phyloP scores from a whole-genome alignment of 306 rosid species.

The Cajanus cajan region DNA sequence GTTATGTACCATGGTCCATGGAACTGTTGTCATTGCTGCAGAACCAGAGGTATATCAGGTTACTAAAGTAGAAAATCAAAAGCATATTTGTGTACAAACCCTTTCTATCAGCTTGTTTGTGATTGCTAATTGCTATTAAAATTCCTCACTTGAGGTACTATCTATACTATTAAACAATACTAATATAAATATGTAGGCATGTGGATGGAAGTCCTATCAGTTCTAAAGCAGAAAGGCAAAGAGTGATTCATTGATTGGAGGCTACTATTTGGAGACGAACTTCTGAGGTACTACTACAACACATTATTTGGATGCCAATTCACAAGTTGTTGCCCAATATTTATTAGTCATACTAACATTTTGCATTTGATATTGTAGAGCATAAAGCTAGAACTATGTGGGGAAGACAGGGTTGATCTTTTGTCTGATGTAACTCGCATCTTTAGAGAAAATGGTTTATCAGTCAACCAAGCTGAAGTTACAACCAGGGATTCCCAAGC shows the following conservation, averaged over 20 bases:
- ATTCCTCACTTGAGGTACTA: background rate
- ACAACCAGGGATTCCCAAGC: constrained; percentile 80
- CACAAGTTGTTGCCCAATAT: background rate
- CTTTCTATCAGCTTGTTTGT: background rate
- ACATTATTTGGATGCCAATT: background rate
- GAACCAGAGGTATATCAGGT: constrained; percentile 97
- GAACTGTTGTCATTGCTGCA: constrained; percentile 78
- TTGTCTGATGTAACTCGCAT: constrained; percentile 93
- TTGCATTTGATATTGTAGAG: constrained; percentile 55
- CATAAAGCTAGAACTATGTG: constrained; percentile 76
- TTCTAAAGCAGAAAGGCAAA: constrained; percentile 90
- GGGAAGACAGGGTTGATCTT: constrained; percentile 86
- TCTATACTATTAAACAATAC: background rate
- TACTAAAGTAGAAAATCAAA: constrained; percentile 14
- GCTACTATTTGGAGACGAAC: constrained; percentile 87
- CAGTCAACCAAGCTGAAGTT: constrained; percentile 89
- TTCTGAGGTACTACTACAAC: constrained; percentile 60
- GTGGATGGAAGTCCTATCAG: constrained; percentile 81
- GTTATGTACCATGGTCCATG: constrained; percentile 96
- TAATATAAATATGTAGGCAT: constrained; percentile 46
- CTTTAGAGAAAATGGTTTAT: constrained; percentile 91
- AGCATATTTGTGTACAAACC: background rate
- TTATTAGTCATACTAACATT: constrained; percentile 3
- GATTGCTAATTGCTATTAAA: background rate
- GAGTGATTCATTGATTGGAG: constrained; percentile 92